A percentile compares a stretch with the other conserved stretches of the same genome.
Evolutionary conservation across 495 filamentous ascomycete genomes (phyloP).

Genomic region (Hypoxylon perforatum): DNA sequence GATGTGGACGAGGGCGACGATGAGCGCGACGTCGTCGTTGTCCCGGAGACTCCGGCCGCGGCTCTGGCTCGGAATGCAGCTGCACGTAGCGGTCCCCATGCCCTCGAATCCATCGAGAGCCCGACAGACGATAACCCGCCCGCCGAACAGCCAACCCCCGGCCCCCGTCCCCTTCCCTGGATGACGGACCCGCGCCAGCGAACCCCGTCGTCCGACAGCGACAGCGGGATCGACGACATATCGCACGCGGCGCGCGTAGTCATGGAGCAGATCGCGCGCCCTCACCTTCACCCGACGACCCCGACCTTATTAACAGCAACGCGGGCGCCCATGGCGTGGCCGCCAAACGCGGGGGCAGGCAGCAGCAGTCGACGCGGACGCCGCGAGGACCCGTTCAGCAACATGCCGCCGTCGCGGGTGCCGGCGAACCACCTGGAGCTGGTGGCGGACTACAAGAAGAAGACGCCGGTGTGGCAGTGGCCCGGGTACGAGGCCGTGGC

Average conservation of each 20-base stretch:
- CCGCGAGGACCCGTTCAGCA: conserved; percentile 10
- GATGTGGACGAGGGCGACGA: conserved; percentile 1
- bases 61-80: background rate
- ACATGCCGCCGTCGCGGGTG: conserved; percentile 20
- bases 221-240: background rate
- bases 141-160: background rate
- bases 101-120: too few relatives aligned
- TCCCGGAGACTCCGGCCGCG: background rate
- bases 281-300: too few relatives aligned
- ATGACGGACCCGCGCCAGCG: too few relatives aligned
- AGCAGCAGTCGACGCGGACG: background rate
- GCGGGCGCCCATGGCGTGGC: conserved; percentile 22
- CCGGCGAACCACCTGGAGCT: conserved; percentile 30
- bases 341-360: conserved; percentile 6
- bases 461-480: conserved; percentile 31
- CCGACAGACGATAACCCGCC: background rate
- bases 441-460: conserved; percentile 37
- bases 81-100: too few relatives aligned
- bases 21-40: background rate
- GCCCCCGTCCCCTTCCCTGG: background rate
- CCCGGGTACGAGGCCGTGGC: conserved; percentile 19
- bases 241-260: background rate
- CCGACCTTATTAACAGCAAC: conserved; percentile 7
- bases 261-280: conserved; percentile 1
- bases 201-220: background rate